Evolutionary conservation across 2,329 filamentous ascomycete genomes (phyloP).

Genomic region (Penicillium sp.): DNA sequence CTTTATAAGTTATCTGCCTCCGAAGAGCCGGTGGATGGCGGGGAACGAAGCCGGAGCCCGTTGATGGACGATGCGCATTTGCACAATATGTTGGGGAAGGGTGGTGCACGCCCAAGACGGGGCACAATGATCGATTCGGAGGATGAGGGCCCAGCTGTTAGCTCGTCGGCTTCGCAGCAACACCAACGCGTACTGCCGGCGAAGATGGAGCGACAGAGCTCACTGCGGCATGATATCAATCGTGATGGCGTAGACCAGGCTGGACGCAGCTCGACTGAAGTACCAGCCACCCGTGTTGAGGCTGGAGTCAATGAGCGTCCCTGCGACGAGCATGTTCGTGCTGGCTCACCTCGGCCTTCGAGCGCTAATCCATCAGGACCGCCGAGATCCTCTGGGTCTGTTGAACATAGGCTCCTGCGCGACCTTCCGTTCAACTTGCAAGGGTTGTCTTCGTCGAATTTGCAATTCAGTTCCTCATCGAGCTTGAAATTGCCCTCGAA

Average conservation of each 20-base stretch:
- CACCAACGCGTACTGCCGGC: conserved; percentile 17
- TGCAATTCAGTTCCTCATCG: conserved; percentile 69
- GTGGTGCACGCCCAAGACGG: conserved; percentile 20
- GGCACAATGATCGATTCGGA: conserved; percentile 25
- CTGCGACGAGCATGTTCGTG: conserved; percentile 16
- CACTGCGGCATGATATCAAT: conserved; percentile 22
- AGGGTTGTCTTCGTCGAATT: conserved; percentile 80
- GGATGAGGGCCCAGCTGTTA: conserved; percentile 38
- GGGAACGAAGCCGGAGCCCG: conserved; percentile 35
- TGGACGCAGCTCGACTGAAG: conserved; percentile 16
- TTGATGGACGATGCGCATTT: conserved; percentile 38
- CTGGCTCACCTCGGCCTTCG: conserved; percentile 25
- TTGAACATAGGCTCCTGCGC: conserved; percentile 65
- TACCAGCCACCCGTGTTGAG: conserved; percentile 20
- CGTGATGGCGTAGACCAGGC: conserved; percentile 18
- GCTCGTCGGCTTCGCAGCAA: conserved; percentile 39
- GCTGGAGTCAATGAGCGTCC: conserved; percentile 16
- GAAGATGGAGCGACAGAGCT: conserved; percentile 25
- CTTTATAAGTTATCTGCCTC: conserved; percentile 78
- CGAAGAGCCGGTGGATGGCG: conserved; percentile 22
- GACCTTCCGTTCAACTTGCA: conserved; percentile 92
- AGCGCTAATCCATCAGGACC: conserved; percentile 21
- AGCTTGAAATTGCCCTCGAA: conserved; percentile 73
- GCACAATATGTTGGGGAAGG: conserved; percentile 35
- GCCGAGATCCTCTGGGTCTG: conserved; percentile 52